Conservation (phyloP, 306 rosid genomes). For the Corylus americana region DNA sequence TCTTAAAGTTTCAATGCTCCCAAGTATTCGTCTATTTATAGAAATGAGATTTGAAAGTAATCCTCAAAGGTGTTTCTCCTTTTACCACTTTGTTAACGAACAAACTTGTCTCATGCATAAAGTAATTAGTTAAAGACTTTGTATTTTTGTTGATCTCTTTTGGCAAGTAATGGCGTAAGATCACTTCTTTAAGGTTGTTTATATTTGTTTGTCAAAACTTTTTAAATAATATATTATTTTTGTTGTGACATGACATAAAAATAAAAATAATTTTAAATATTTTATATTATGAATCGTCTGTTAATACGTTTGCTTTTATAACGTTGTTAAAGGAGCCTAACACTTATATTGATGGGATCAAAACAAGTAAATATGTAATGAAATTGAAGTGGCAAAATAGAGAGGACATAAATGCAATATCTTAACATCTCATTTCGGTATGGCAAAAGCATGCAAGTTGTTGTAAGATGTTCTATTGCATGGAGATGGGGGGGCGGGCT, state of each 20-base stretch:
- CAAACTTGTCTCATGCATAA: not conserved
- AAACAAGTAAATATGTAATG: not conserved
- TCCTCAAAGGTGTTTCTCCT: not conserved
- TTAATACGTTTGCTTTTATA: too few relatives aligned
- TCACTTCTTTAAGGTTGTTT: not conserved
- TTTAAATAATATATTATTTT: too few relatives aligned
- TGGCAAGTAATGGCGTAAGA: not conserved
- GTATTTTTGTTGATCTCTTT: too few relatives aligned
- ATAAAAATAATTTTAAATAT: too few relatives aligned
- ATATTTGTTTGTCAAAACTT: too few relatives aligned
- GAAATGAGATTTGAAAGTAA: not conserved
- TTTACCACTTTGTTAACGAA: not conserved
- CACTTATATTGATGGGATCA: not conserved
- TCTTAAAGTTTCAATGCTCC: not conserved
- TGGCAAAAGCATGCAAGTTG: constrained; percentile 2
- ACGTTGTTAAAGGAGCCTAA: too few relatives aligned
- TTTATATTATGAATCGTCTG: too few relatives aligned
- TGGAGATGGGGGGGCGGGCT: constrained; percentile 31
- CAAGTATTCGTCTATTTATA: not conserved
- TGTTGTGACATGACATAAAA: too few relatives aligned
- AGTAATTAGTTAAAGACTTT: not conserved
- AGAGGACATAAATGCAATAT: not conserved
- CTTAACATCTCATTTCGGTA: not conserved
- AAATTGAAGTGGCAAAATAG: not conserved
- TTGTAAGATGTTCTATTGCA: constrained; percentile 30